These are phyloP conservation scores for Cutaneotrichosporon cutaneum DNA, from an alignment of 1,284 basidiomycete genomes.

Conservation along the genomic window DNA sequence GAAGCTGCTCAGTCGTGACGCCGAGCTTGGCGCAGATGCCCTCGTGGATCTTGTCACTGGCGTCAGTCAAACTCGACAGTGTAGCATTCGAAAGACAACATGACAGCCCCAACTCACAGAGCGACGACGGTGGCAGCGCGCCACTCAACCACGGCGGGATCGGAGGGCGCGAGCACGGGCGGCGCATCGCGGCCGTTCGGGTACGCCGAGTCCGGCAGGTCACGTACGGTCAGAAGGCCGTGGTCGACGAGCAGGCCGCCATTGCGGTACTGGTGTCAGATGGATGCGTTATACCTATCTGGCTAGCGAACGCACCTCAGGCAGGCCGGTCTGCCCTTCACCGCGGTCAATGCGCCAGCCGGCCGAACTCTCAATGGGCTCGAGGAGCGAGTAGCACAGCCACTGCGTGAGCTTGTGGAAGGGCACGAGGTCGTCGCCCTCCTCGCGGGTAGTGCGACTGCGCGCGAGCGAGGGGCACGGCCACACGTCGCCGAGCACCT, in stretches of 20 bases:
- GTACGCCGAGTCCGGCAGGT: slow-evolving; percentile 42
- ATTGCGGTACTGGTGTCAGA: slow-evolving; percentile 68
- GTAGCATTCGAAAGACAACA: no score
- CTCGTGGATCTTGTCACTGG: slow-evolving; percentile 75
- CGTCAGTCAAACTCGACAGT: slow-evolving; percentile 3
- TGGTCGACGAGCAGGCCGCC: slow-evolving; percentile 86
- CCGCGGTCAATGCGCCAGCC: slow-evolving; percentile 68
- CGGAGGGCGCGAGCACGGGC: slow-evolving; percentile 65
- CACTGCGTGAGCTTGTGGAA: slow-evolving; percentile 96
- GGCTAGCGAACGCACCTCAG: slow-evolving; percentile 36
- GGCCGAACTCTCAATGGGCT: slow-evolving; percentile 73
- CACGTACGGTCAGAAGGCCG: slow-evolving; percentile 63
- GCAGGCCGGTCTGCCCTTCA: slow-evolving; percentile 57
- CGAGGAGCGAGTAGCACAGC: slow-evolving; percentile 83
- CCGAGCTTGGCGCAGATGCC: slow-evolving; percentile 64
- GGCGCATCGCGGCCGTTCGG: slow-evolving; percentile 45
- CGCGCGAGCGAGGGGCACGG: slow-evolving; percentile 63
- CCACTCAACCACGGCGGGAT: slow-evolving; percentile 93
- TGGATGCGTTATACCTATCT: background rate
- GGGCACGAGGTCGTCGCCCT: slow-evolving; percentile 73
- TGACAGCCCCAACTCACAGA: slow-evolving; percentile 60
- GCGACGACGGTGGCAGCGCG: slow-evolving; percentile 88
- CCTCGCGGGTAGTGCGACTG: slow-evolving; percentile 33
- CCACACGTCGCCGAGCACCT: slow-evolving; percentile 87
- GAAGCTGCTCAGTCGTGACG: slow-evolving; percentile 55